phyloP scores from a whole-genome alignment of 805 yeast genomes.

The Saccharomycopsis schoenii region DNA sequence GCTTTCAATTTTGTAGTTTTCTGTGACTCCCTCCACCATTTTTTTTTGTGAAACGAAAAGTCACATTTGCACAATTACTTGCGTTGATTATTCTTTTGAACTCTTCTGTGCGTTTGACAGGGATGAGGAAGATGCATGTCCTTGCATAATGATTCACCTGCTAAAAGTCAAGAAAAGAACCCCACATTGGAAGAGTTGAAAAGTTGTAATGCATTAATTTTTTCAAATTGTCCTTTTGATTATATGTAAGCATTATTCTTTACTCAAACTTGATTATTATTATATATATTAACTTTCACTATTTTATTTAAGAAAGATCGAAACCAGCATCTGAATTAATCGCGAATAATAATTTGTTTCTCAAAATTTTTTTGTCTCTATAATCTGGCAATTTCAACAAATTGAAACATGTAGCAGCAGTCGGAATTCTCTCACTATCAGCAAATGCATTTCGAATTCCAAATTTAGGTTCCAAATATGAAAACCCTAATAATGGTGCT shows the following conservation, averaged over 20 bases:
- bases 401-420: constrained; percentile 91
- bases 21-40: no score
- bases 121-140: no score
- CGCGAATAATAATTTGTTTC: constrained; percentile 61
- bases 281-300: neutral
- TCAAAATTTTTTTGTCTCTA: constrained; percentile 43
- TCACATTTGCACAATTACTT: no score
- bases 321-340: constrained; percentile 81
- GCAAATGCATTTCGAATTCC: constrained; percentile 66
- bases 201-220: no score
- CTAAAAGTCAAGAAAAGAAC: no score
- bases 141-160: no score
- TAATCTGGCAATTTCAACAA: constrained; percentile 81
- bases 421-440: constrained; percentile 57
- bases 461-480: constrained; percentile 61
- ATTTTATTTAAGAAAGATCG: constrained; percentile 47
- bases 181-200: no score
- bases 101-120: no score
- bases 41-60: no score
- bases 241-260: neutral
- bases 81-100: no score
- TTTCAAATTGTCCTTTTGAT: no score
- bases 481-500: constrained; percentile 85
- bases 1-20: no score
- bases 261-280: neutral